These are phyloP conservation scores for Diaporthe sp. DNA, from an alignment of 2,329 filamentous ascomycete species.

Conservation along the genomic window DNA sequence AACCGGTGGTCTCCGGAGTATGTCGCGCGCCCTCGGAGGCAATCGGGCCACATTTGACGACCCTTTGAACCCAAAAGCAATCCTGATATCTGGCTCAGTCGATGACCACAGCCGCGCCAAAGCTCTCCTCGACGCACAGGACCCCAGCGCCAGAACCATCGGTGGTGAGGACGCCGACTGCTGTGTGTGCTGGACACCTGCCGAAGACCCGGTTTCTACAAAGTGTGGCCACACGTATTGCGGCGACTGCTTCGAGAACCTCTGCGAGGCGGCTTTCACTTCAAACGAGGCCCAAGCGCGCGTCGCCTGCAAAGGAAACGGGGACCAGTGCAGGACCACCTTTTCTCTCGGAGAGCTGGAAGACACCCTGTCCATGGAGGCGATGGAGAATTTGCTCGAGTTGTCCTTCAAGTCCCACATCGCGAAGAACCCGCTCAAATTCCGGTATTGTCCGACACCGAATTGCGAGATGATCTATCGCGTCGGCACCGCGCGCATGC, in stretches of 20 bases:
- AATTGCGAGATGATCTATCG: not conserved
- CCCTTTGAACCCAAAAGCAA: not conserved
- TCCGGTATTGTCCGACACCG: not conserved
- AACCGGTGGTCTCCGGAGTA: not conserved
- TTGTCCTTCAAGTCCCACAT: not conserved
- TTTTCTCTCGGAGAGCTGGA: not conserved
- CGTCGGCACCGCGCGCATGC: not conserved
- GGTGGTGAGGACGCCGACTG: not conserved
- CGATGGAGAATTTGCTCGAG: not conserved
- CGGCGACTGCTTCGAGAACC: not conserved
- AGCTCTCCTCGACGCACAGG: not conserved
- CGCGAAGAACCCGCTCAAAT: not conserved
- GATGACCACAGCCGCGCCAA: not conserved
- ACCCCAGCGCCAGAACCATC: not conserved
- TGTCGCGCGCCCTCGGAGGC: not conserved
- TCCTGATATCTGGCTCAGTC: not conserved
- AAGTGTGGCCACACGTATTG: not conserved
- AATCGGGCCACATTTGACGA: not conserved
- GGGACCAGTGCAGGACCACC: not conserved
- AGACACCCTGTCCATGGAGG: not conserved
- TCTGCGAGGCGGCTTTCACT: not conserved
- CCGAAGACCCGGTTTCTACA: not conserved
- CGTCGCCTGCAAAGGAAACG: not conserved
- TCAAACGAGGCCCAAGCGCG: not conserved
- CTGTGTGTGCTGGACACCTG: not conserved